phyloP scores from a whole-genome alignment of 2,329 filamentous ascomycete species.

The Metarhizium robertsii region DNA sequence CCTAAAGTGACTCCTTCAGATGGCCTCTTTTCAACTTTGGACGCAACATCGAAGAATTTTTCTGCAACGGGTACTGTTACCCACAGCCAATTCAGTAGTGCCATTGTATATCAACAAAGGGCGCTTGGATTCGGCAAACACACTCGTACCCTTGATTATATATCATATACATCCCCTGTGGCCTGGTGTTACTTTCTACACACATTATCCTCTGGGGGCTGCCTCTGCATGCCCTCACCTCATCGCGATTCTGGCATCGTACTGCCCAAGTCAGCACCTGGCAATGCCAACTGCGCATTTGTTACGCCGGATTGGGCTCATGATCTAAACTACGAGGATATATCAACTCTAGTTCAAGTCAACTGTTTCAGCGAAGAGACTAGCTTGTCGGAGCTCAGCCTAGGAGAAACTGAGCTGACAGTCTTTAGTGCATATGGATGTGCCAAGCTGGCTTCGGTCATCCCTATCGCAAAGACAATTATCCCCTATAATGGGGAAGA shows the following conservation, averaged over 20 bases:
- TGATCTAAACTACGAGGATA: not conserved
- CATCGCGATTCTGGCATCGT: not conserved
- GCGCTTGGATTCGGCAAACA: not conserved
- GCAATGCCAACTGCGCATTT: not conserved
- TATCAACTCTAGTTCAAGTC: not conserved
- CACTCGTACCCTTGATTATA: not conserved
- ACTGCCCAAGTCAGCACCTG: not conserved
- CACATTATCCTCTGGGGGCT: constrained; percentile 1
- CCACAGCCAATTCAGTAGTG: constrained; percentile 4
- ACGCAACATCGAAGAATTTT: not conserved
- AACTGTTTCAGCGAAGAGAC: not conserved
- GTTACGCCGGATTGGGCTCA: not conserved
- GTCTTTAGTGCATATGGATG: not conserved
- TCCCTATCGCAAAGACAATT: not conserved
- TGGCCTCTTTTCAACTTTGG: not conserved
- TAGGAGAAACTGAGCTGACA: not conserved
- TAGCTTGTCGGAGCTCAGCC: not conserved
- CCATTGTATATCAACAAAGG: constrained; percentile 1
- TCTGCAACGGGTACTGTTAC: not conserved
- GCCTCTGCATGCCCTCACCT: constrained; percentile 3
- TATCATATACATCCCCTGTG: not conserved
- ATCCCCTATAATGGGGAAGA: not conserved
- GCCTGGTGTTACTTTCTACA: constrained; percentile 5
- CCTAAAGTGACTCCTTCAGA: constrained; percentile 4
- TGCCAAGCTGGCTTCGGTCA: not conserved